Base-by-base conservation (phyloP, 2,329 filamentous ascomycete species). In the Fusarium tupiense region DNA sequence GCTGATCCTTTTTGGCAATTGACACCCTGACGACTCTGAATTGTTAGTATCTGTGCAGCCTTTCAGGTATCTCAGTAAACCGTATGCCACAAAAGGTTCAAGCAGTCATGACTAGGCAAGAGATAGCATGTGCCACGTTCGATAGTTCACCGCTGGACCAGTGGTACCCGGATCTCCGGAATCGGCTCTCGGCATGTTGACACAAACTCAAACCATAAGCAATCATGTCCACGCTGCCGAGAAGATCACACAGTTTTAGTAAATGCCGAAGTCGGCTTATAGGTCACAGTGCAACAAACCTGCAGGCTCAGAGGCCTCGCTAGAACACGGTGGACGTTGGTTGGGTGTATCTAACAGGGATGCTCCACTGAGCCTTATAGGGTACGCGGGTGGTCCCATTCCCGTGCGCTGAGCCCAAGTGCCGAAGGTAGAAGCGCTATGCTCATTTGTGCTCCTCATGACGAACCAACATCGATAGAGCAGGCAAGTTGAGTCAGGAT, bases 161-260 rank as follows among this genome's bases (percentile, higher is more conserved):
- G 10, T 38, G 5, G 3, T 38, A 13, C 9, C n/a, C 33, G 50
- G 13, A 22, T 22, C 19, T 54, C 33, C 19, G 24, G 19, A 8
- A 54, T 29, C 24, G 50, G 33, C 33, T 37, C 19, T 26, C 33
- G 33, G 50, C 33, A 29, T 2, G 0, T 26, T 35, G n/a, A 53
- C 50, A 22, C 13, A 37, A 16, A 53, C 31, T 24, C 7, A 35
- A 52, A 24, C 29, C 29, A 50, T 8, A 12, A n/a, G 5, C 31
- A 24, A 5, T 35, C 5, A 35, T 14, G 49, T 17, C 7, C 20
- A 4, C 9, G 26, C 20, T 31, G 26, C 10, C 4, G 29, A 17
- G 6, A 31, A n/a, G 47, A 19, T 9, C 29, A 33, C 29, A 9
- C 11, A 1, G 3, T 1, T 14, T 5, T 3, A 7, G 11, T 5